Evolutionary conservation across 441 rosid genomes (phyloP), one percentile per base, ranked within the genome.

Genomic region (Capsella rubella): DNA sequence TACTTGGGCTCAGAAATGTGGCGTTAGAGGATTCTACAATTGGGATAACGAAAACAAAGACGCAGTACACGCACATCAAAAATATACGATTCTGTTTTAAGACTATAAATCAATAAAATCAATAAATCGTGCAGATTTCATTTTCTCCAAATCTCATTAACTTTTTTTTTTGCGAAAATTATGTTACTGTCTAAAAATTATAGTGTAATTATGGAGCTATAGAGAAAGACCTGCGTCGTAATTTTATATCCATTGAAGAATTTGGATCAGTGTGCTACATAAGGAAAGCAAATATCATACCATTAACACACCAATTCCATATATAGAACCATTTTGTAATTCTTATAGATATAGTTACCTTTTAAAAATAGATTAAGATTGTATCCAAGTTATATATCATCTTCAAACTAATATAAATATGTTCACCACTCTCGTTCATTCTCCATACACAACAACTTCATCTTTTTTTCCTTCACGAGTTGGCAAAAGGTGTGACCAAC

Each of bases 201-300:
- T 49, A 50, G n/a, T 49, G 50, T 61, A 28, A 40, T 37, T n/a
- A 71, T 40, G 72, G 39, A 54, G 71, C 4, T 56, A 29, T 25
- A 64, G 10, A 3, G 9, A 52, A 57, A 32, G 64, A 43, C 61
- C 59, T 67, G 67, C 27, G 29, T 57, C 46, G 13, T 67, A 67
- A 67, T 57, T 59, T 37, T 18, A 6, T 3, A 39, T 32, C 21
- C 31, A 39, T 6, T 52, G 4, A 29, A 61, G 42, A 69, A 45
- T 68, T 16, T 54, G 65, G 72, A 57, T 57, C 5, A 65, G 16
- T 15, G 16, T 18, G 25, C 45, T 7, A 39, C 6, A 73, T 35
- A 64, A 66, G 72, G 69, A 45, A 54, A 75, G 1, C 4, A 25
- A 32, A 67, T 75, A 75, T 52, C 43, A 12, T 60, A 34, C 34